phyloP scores from a whole-genome alignment of 306 rosid genomes.

The Carpinus viminea region DNA sequence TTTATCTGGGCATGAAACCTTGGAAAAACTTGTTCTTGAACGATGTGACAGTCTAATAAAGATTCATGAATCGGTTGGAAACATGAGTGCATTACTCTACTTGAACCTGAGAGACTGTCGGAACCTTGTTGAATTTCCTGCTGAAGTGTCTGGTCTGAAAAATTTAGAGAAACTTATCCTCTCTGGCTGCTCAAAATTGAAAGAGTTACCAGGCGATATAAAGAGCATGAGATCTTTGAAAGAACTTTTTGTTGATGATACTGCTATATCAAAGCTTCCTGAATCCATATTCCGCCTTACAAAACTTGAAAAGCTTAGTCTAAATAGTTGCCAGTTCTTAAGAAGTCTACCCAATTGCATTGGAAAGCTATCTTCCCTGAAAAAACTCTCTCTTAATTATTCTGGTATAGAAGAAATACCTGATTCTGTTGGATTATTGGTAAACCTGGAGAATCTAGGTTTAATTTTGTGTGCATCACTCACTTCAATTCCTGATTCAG shows the following conservation, averaged over 20 bases:
- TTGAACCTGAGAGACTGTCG: slow-evolving; percentile 45
- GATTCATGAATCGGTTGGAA: slow-evolving; percentile 57
- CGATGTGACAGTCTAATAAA: slow-evolving; percentile 39
- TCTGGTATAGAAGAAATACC: slow-evolving; percentile 53
- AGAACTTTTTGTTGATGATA: slow-evolving; percentile 38
- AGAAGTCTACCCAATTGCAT: slow-evolving; percentile 47
- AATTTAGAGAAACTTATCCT: slow-evolving; percentile 47
- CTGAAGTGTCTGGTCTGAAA: slow-evolving; percentile 51
- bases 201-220: slow-evolving; percentile 45
- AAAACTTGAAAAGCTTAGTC: slow-evolving; percentile 43
- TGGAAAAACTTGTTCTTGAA: slow-evolving; percentile 57
- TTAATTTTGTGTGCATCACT: slow-evolving; percentile 47
- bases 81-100: slow-evolving; percentile 36
- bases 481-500: slow-evolving; percentile 47
- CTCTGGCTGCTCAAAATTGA: slow-evolving; percentile 39
- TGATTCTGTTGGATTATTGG: slow-evolving; percentile 45
- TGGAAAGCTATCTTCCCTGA: slow-evolving; percentile 47
- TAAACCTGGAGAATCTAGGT: slow-evolving; percentile 54
- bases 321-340: slow-evolving; percentile 36
- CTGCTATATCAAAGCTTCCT: slow-evolving; percentile 46
- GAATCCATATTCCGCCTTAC: slow-evolving; percentile 45
- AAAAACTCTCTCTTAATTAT: slow-evolving; percentile 38
- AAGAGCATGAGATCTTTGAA: slow-evolving; percentile 43
- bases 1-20: slow-evolving; percentile 41
- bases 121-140: slow-evolving; percentile 47